Evolutionary conservation across 2,329 filamentous ascomycete species (phyloP).

Genomic region (Xylariomycetidae sp.): DNA sequence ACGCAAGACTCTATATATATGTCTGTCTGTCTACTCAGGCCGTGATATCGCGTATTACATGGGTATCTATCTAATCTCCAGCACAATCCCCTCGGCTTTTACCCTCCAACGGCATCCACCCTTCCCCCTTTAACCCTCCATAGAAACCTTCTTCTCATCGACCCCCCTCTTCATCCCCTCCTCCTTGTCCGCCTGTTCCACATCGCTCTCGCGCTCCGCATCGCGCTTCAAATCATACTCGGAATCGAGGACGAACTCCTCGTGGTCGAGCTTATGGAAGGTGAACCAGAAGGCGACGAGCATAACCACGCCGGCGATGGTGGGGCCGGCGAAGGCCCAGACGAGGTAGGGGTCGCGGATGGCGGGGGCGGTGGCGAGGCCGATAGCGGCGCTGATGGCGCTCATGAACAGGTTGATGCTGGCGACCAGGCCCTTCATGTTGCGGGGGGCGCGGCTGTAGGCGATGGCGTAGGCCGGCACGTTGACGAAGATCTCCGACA

Average conservation of each 20-base stretch:
- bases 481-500: slow-evolving; percentile 49
- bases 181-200: slow-evolving; percentile 12
- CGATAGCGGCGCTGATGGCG: slow-evolving; percentile 62
- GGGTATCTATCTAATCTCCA: no score
- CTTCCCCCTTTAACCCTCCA: background rate
- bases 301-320: slow-evolving; percentile 20
- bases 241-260: slow-evolving; percentile 25
- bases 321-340: slow-evolving; percentile 30
- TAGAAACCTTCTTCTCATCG: slow-evolving; percentile 19
- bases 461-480: slow-evolving; percentile 66
- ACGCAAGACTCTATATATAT: no score
- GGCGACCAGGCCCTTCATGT: slow-evolving; percentile 74
- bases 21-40: no score
- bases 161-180: slow-evolving; percentile 56
- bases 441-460: slow-evolving; percentile 69
- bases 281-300: slow-evolving; percentile 24
- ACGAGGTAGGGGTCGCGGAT: slow-evolving; percentile 41
- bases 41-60: no score
- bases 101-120: no score
- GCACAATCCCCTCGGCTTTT: no score
- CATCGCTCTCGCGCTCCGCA: slow-evolving; percentile 20
- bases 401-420: slow-evolving; percentile 65
- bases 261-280: slow-evolving; percentile 22
- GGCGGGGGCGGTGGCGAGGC: slow-evolving; percentile 41
- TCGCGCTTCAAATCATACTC: slow-evolving; percentile 23